A percentile compares a stretch with the other conserved stretches of the same genome.
These are phyloP conservation scores for Metarhizium brunneum DNA, from an alignment of 2,329 filamentous ascomycete species.

Conservation along the genomic window DNA sequence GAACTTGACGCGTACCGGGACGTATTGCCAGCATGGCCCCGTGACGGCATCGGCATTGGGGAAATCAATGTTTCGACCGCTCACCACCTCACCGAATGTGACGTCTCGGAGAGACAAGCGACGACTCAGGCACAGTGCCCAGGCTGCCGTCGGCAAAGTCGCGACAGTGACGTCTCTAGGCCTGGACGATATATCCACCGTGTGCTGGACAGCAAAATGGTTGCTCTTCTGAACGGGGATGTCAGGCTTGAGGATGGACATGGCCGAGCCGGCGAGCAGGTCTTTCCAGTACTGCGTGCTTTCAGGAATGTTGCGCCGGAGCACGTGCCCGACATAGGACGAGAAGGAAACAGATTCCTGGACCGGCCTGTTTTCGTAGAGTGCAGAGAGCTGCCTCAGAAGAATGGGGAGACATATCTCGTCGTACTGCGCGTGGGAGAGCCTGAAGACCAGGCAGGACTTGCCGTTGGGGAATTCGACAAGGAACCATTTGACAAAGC, in stretches of 20 bases:
- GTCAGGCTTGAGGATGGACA: conserved; percentile 34
- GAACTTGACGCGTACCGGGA: conserved; percentile 53
- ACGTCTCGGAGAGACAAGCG: conserved; percentile 44
- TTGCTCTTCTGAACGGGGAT: conserved; percentile 24
- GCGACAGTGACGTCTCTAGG: conserved; percentile 50
- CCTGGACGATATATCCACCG: conserved; percentile 36
- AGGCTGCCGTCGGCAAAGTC: conserved; percentile 57
- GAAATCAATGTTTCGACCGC: conserved; percentile 51
- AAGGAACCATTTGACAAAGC: conserved; percentile 52
- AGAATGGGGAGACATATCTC: conserved; percentile 57
- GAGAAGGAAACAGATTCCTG: conserved; percentile 33
- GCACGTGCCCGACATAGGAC: conserved; percentile 33
- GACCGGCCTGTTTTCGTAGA: conserved; percentile 24
- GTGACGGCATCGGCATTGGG: conserved; percentile 45
- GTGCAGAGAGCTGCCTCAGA: conserved; percentile 47
- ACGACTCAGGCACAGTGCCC: conserved; percentile 53
- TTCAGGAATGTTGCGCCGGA: conserved; percentile 27
- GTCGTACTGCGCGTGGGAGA: conserved; percentile 63
- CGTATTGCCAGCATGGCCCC: conserved; percentile 59
- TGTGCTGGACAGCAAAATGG: conserved; percentile 32
- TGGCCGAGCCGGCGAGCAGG: conserved; percentile 45
- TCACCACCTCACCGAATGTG: conserved; percentile 57
- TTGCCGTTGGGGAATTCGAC: conserved; percentile 25
- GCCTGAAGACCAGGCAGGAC: conserved; percentile 45
- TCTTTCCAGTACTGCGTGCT: conserved; percentile 53